Evolutionary conservation across 192 early-diverging fungal genomes (phyloP).

Genomic region (Backusella australiensis): DNA sequence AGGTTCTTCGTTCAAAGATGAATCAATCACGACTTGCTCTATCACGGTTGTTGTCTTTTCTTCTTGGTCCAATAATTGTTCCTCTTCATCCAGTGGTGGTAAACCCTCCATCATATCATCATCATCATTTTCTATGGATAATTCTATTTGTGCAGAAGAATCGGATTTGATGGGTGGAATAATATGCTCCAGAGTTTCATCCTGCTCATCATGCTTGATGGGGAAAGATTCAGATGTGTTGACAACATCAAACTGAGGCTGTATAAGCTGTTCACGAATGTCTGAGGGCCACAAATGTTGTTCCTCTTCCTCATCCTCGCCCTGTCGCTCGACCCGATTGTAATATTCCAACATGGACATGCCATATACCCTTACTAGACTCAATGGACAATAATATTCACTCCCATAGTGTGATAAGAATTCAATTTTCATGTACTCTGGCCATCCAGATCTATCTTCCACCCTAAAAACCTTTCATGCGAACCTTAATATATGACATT

Average conservation of each 20-base stretch:
- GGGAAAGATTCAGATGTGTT: constrained; percentile 26
- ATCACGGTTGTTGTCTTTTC: neutral
- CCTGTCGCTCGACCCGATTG: constrained; percentile 52
- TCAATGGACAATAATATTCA: constrained; percentile 94
- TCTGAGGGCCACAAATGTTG: constrained; percentile 29
- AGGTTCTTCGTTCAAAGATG: neutral
- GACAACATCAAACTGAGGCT: constrained; percentile 14
- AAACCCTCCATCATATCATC: neutral
- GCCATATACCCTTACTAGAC: constrained; percentile 82
- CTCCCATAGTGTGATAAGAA: constrained; percentile 85
- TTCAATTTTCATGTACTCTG: constrained; percentile 84
- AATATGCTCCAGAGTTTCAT: neutral
- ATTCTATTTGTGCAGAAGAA: neutral
- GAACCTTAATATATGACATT: constrained; percentile 24
- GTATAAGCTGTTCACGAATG: constrained; percentile 24
- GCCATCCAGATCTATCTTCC: constrained; percentile 69
- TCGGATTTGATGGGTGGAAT: constrained; percentile 11
- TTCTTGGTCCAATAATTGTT: neutral
- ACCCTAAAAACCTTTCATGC: constrained; percentile 77
- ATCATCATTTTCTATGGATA: neutral
- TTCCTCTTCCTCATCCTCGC: constrained; percentile 18
- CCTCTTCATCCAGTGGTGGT: neutral
- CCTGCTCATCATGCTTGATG: neutral
- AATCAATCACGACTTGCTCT: neutral
- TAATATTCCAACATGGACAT: constrained; percentile 88